Percentiles rank a stretch among this genome's conserved stretches.
phyloP scores from a whole-genome alignment of 2,329 filamentous ascomycete species.

The Colletotrichum incanum region DNA sequence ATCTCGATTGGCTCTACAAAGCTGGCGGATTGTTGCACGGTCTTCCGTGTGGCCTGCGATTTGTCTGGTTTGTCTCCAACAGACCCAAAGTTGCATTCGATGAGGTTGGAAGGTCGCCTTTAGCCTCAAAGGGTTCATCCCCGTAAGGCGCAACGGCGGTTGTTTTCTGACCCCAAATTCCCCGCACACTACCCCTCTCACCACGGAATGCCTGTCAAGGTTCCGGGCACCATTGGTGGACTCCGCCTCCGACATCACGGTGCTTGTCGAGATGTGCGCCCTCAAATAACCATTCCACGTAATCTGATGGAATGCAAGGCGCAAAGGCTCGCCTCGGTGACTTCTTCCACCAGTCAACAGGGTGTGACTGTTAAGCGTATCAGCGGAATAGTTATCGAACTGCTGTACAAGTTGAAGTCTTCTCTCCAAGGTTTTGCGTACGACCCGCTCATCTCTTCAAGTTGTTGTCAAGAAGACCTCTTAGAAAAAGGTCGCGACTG shows the following conservation, averaged over 20 bases:
- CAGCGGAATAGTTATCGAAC: not conserved
- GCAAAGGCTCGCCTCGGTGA: conserved; percentile 7
- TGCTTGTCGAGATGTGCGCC: not conserved
- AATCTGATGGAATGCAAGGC: not conserved
- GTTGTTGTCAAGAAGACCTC: too few species aligned
- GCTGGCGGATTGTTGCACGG: not conserved
- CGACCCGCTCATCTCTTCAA: too few species aligned
- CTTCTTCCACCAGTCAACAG: not conserved
- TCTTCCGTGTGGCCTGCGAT: not conserved
- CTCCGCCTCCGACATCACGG: not conserved
- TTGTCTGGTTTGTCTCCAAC: conserved; percentile 3
- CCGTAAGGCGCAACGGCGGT: not conserved
- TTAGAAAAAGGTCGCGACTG: too few species aligned
- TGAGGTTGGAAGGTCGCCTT: not conserved
- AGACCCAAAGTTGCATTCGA: conserved; percentile 9
- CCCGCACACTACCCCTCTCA: conserved; percentile 25
- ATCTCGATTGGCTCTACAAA: too few species aligned
- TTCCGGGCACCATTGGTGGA: not conserved
- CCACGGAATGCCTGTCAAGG: not conserved
- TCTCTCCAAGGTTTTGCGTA: too few species aligned
- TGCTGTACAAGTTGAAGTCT: not conserved
- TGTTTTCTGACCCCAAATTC: conserved; percentile 29
- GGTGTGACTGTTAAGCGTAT: not conserved
- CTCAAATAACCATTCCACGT: not conserved
- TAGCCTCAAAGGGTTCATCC: conserved; percentile 6